Conservation (phyloP, 345 rosid species). For the Syzygium aromaticum region DNA sequence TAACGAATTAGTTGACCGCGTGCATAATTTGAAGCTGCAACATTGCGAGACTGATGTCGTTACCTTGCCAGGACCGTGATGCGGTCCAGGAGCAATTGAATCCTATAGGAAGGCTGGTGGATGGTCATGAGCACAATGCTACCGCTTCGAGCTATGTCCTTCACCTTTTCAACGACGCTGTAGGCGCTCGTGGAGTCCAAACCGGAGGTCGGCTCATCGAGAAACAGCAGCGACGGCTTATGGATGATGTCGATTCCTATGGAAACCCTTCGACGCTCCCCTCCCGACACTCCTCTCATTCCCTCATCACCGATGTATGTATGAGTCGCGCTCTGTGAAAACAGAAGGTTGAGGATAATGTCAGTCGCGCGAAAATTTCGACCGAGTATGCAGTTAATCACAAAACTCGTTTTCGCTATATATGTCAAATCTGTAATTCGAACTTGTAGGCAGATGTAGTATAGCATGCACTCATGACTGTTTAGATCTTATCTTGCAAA, state of each 20-base stretch:
- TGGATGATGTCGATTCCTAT: conserved; percentile 85
- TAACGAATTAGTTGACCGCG: neutral
- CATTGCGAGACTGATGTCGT: neutral
- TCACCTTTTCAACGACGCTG: conserved; percentile 81
- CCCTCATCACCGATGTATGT: conserved; percentile 75
- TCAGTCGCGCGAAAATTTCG: neutral
- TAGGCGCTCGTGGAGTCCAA: conserved; percentile 78
- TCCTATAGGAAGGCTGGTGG: conserved; percentile 64
- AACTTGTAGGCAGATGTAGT: neutral
- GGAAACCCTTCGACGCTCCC: conserved; percentile 65
- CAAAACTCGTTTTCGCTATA: neutral
- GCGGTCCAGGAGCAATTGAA: conserved; percentile 50
- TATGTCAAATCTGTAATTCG: neutral
- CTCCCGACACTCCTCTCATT: conserved; percentile 68
- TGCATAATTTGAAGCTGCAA: neutral
- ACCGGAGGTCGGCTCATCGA: conserved; percentile 90
- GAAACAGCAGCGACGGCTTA: conserved; percentile 67
- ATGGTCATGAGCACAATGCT: conserved; percentile 76
- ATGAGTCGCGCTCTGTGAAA: conserved; percentile 28
- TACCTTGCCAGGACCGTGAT: conserved; percentile 35
- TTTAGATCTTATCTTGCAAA: neutral
- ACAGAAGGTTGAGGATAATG: neutral
- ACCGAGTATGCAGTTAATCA: neutral
- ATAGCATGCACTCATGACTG: neutral
- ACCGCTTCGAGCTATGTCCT: conserved; percentile 64